Evolutionary conservation across 1,139 yeast species (phyloP), one percentile per base, ranked within the genome.

Genomic region (Debaryomyces fabryi): DNA sequence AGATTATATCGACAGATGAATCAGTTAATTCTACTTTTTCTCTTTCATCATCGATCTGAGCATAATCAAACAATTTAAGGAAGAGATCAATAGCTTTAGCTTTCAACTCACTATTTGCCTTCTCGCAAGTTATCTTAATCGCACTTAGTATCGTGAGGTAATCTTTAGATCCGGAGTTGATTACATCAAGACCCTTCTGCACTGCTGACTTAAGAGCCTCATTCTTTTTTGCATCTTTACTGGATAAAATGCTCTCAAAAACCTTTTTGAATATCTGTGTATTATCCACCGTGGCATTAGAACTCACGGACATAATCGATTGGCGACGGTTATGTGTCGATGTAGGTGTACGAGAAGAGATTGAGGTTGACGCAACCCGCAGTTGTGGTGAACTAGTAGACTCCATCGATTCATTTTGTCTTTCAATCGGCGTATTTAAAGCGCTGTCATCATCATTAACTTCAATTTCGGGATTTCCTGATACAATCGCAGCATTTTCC

Each of bases 1-100:
- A 82, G 27, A 92, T 89, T 10, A 91, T 87, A 54, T 87, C 87
- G 25, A 95, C 88, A 0, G 96, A 91, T 16, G 88, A 88, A 60
- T 91, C 96, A 32, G 96, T 83, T 51, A 91, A 64, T 23, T 80
- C 78, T 21, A 83, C 77, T 45, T 77, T 76, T 44, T 74, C 78
- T 4, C 50, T 53, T 36, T 66, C 67, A 49, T 69, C 71, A 34
- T 69, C 75, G 52, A 72, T 74, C 47, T 66, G 72, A 3, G 74
- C 72, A 51, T 71, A 71, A 55, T 76, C 80, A 51, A 76, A 76
- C 29, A 75, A 58, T 54, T 76, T 74, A 23, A 78, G 79, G 54
- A 76, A 76, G 6, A 74, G 62, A 50, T 74, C 81, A 42, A 76
- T 69, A 3, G 80, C 78, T 47, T 65, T 69, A 0, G 73, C 61